Percentiles rank a stretch among this genome's conserved stretches.
Conservation (phyloP, 805 yeast species). For the Wickerhamiella sorbophila region DNA sequence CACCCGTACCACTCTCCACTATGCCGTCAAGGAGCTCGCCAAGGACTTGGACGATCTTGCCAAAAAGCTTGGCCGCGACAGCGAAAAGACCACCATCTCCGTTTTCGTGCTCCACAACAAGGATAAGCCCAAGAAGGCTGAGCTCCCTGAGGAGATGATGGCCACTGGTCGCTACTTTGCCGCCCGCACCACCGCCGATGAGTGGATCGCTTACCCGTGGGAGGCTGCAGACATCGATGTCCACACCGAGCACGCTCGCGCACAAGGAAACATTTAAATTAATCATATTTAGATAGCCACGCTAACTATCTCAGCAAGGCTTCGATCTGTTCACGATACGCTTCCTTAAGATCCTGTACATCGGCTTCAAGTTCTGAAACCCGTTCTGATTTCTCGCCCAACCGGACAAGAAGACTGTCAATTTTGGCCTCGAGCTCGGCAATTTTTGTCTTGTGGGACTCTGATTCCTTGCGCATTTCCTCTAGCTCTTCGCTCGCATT, state of each 20-base stretch:
- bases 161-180: slow-evolving; percentile 52
- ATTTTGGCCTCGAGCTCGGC: slow-evolving; percentile 39
- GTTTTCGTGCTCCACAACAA: slow-evolving; percentile 78
- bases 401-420: slow-evolving; percentile 33
- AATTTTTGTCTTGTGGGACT: slow-evolving; percentile 26
- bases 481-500: slow-evolving; percentile 38
- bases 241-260: slow-evolving; percentile 50
- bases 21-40: slow-evolving; percentile 63
- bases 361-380: slow-evolving; percentile 81
- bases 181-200: slow-evolving; percentile 60
- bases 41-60: slow-evolving; percentile 52
- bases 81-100: slow-evolving; percentile 51
- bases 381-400: slow-evolving; percentile 79
- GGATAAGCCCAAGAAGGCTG: slow-evolving; percentile 66
- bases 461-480: slow-evolving; percentile 22
- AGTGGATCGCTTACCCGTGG: slow-evolving; percentile 88
- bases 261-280: slow-evolving; percentile 48
- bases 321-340: slow-evolving; percentile 72
- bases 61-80: slow-evolving; percentile 39
- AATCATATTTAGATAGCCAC: background rate
- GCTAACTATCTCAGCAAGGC: slow-evolving; percentile 47
- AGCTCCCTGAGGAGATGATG: slow-evolving; percentile 49
- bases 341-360: slow-evolving; percentile 73
- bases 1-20: slow-evolving; percentile 78
- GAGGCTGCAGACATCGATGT: slow-evolving; percentile 69